Evolutionary conservation across 352 stramenopile species (phyloP).

Genomic region (Phytophthora ohioensis): DNA sequence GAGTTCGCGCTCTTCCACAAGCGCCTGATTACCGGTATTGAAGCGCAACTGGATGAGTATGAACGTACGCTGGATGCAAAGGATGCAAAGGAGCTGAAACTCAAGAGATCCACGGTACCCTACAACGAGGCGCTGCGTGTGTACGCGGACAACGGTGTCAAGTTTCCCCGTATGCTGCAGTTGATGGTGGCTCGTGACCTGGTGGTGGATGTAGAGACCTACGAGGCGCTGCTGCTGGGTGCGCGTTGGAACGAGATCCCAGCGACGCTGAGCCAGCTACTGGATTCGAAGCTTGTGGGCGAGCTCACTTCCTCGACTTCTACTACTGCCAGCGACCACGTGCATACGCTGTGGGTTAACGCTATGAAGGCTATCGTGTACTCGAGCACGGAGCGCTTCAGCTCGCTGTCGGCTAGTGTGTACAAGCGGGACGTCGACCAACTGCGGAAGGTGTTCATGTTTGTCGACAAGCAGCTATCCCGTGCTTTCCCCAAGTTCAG

Average conservation of each 20-base stretch:
- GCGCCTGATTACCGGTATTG: slow-evolving; percentile 50
- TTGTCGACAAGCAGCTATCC: slow-evolving; percentile 66
- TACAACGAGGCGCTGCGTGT: slow-evolving; percentile 75
- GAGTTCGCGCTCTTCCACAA: slow-evolving; percentile 62
- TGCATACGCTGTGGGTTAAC: slow-evolving; percentile 61
- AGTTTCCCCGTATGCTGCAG: slow-evolving; percentile 64
- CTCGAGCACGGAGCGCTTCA: slow-evolving; percentile 70
- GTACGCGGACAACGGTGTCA: slow-evolving; percentile 62
- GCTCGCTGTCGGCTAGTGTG: slow-evolving; percentile 51
- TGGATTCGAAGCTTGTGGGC: slow-evolving; percentile 57
- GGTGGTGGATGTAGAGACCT: slow-evolving; percentile 62
- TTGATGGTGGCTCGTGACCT: slow-evolving; percentile 67
- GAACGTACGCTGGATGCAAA: slow-evolving; percentile 27
- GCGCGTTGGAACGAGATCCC: slow-evolving; percentile 77
- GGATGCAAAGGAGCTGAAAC: slow-evolving; percentile 10
- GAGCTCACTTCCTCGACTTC: slow-evolving; percentile 29
- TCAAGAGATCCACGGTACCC: slow-evolving; percentile 40
- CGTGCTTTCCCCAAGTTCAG: slow-evolving; percentile 62
- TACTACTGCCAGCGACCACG: slow-evolving; percentile 42
- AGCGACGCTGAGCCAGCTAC: slow-evolving; percentile 64
- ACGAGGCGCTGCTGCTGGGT: slow-evolving; percentile 64
- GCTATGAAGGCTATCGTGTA: slow-evolving; percentile 70
- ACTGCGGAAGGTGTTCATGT: slow-evolving; percentile 63
- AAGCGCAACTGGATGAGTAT: slow-evolving; percentile 60
- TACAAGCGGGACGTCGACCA: slow-evolving; percentile 52